Base-by-base conservation (phyloP, 176 grass and related monocot species). In the Luzula sylvatica region DNA sequence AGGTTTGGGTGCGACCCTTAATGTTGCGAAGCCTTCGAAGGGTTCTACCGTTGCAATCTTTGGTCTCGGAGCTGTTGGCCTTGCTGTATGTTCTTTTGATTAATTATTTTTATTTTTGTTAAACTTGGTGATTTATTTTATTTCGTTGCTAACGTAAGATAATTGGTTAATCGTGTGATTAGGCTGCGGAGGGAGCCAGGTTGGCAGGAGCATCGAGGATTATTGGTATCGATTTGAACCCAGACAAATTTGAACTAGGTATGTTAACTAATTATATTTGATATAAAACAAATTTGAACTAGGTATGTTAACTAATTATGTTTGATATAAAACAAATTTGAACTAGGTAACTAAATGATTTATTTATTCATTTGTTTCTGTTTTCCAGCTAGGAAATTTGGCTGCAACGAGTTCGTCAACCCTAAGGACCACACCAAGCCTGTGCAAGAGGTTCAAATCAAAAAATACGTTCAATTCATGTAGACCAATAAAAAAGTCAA, bases 131-230 rank as follows among this genome's bases (percentile, higher is more conserved):
- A 13, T 25, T 9, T 46, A 63, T 17, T 25, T 12, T 18, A 7
- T 55, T 20, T 12, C 9, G 7, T 68, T 43, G 11, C 2, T 51
- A 53, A 15, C 46, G 25, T 46, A 30, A 46, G 15, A 52, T 18
- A 79, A 27, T 24, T 45, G 1, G 11, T 29, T 21, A 19, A 39
- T 49, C 4, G 6, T 15, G n/a, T 76, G 23, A 51, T 50, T 53
- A 94, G 87, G 87, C 82, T 23, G 84, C 84, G 46, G 88, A 87
- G 78, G 88, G 88, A 53, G 88, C 83, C 1, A 87, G 73, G 38
- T 42, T 80, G 40, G 26, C 88, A 44, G 75, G 83, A 8, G 88
- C 88, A 49, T 83, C 88, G 2, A 87, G 83, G 51, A 94, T 94
- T 52, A 87, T 94, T 26, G 88, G 82, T 52, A 75, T 94, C 5